Evolutionary conservation across 2,329 filamentous ascomycete species (phyloP).

Genomic region (Ascocoryne sarcoides): DNA sequence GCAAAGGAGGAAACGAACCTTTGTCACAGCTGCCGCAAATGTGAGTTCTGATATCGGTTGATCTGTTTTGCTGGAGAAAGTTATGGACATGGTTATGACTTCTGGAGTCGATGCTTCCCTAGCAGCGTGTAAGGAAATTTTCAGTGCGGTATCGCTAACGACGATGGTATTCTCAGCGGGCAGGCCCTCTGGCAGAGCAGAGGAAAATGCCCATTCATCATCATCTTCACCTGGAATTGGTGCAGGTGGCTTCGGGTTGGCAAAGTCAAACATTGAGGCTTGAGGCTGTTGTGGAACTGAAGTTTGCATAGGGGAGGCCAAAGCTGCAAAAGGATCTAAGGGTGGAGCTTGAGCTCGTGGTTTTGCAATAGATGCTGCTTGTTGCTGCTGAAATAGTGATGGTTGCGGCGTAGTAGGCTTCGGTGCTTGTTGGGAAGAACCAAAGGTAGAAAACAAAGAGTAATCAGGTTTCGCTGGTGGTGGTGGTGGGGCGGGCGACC

Average conservation of each 20-base stretch:
- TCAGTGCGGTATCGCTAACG: conserved; percentile 62
- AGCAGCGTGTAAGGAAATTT: conserved; percentile 64
- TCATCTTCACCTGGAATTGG: conserved; percentile 51
- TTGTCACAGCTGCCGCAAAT: conserved; percentile 89
- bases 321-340: conserved; percentile 47
- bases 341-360: conserved; percentile 37
- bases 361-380: conserved; percentile 25
- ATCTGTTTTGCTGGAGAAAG: conserved; percentile 74
- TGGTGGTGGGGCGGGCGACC: conserved; percentile 21
- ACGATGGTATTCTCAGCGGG: conserved; percentile 45
- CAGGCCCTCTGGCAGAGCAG: conserved; percentile 60
- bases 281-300: conserved; percentile 42
- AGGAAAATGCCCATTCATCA: conserved; percentile 92
- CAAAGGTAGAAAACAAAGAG: conserved; percentile 47
- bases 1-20: conserved; percentile 43
- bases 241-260: conserved; percentile 28
- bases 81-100: conserved; percentile 61
- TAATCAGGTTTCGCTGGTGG: conserved; percentile 31
- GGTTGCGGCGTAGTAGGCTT: conserved; percentile 46
- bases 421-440: conserved; percentile 40
- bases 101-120: conserved; percentile 36
- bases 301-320: conserved; percentile 36
- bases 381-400: conserved; percentile 35
- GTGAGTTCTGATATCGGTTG: conserved; percentile 70
- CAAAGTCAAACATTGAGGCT: conserved; percentile 37